Conservation (phyloP, 257 asterid genomes). For the Buddleja alternifolia region DNA sequence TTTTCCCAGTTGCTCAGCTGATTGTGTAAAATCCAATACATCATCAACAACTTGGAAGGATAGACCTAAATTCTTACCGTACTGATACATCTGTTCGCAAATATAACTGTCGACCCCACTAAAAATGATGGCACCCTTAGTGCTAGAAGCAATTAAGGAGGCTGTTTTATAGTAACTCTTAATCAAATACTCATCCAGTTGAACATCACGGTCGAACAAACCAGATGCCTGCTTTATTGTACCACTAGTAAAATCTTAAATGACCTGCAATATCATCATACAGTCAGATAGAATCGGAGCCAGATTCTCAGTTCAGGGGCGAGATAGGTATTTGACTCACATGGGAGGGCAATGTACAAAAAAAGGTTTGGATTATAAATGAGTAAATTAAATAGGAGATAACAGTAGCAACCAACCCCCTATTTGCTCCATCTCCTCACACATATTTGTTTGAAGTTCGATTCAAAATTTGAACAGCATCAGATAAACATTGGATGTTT, state of each 20-base stretch:
- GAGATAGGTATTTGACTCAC: too few relatives aligned
- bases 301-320: too few relatives aligned
- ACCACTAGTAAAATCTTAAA: conserved; percentile 96
- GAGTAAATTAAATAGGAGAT: too few relatives aligned
- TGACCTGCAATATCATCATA: conserved; percentile 54
- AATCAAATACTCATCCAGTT: conserved; percentile 78
- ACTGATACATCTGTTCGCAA: conserved; percentile 78
- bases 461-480: too few relatives aligned
- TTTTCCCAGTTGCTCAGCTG: conserved; percentile 90
- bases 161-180: conserved; percentile 97
- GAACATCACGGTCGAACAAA: conserved; percentile 82
- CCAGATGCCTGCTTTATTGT: conserved; percentile 95
- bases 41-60: conserved; percentile 94
- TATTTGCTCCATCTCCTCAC: too few relatives aligned
- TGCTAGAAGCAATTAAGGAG: conserved; percentile 89
- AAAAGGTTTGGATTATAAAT: too few relatives aligned
- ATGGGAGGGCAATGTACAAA: too few relatives aligned
- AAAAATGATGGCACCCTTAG: conserved; percentile 89
- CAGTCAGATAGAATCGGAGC: too few relatives aligned
- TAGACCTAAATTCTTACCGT: conserved; percentile 87
- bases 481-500: too few relatives aligned
- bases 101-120: conserved; percentile 60
- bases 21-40: conserved; percentile 84
- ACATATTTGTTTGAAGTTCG: too few relatives aligned
- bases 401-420: too few relatives aligned